Percentiles rank a stretch among this genome's conserved stretches.
Evolutionary conservation across 345 rosid genomes (phyloP).

Genomic region (Euphorbia pulcherrima): DNA sequence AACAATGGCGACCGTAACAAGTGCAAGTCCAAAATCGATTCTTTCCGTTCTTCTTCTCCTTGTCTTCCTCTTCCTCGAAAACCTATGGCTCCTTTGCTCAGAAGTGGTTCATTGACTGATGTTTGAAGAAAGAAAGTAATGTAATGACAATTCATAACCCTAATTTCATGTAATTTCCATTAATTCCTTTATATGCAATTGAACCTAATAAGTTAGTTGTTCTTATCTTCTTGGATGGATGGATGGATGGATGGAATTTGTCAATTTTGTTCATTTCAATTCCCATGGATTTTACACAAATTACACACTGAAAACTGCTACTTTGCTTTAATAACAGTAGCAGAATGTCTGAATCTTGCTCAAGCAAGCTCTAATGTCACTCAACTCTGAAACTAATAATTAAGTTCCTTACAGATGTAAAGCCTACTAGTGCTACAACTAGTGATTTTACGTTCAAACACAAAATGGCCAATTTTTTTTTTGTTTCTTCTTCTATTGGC

Average conservation of each 20-base stretch:
- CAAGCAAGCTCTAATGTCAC: background rate
- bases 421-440: background rate
- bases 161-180: background rate
- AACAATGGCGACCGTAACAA: conserved; percentile 33
- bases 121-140: conserved; percentile 17
- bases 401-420: background rate
- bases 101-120: conserved; percentile 35
- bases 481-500: conserved; percentile 17
- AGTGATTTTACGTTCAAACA: background rate
- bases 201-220: no score
- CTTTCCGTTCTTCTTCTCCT: conserved; percentile 28
- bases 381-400: background rate
- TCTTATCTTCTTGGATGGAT: no score
- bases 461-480: background rate
- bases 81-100: conserved; percentile 19
- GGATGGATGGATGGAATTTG: no score
- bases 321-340: background rate
- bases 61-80: conserved; percentile 15
- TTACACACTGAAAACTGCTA: background rate
- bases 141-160: conserved; percentile 2
- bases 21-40: conserved; percentile 40
- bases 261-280: no score
- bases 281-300: no score
- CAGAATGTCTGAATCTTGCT: conserved; percentile 3
- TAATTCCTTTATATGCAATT: background rate